Conservation (phyloP, 139 green algal genomes). For the Parachlorella kessleri region DNA sequence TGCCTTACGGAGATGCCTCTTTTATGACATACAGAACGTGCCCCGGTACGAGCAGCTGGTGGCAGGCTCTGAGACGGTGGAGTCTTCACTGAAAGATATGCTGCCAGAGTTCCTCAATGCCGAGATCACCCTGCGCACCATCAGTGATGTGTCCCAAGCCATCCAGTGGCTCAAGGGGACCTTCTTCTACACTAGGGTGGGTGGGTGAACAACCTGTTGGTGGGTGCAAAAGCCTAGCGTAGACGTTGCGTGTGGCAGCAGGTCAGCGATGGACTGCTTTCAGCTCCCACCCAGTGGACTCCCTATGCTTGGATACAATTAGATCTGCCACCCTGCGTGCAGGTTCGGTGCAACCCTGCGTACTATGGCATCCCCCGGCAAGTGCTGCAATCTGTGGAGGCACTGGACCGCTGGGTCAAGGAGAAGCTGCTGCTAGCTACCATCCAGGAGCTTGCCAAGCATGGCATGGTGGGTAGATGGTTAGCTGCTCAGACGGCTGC, state of each 20-base stretch:
- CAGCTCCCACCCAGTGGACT: too few relatives aligned
- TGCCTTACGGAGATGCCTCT: too few relatives aligned
- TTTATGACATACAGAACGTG: conserved; percentile 40
- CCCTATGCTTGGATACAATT: too few relatives aligned
- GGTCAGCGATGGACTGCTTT: too few relatives aligned
- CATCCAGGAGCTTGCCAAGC: conserved; percentile 54
- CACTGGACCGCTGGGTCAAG: conserved; percentile 52
- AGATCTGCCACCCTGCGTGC: too few relatives aligned
- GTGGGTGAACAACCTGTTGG: too few relatives aligned
- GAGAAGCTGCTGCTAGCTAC: conserved; percentile 59
- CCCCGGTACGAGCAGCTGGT: conserved; percentile 62
- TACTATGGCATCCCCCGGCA: conserved; percentile 43
- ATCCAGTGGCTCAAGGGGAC: conserved; percentile 81
- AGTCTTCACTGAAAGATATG: conserved; percentile 58
- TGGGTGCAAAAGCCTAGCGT: too few relatives aligned
- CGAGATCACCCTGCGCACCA: conserved; percentile 72
- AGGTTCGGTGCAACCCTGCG: conserved; percentile 50
- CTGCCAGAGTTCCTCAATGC: conserved; percentile 84
- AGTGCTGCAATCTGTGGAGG: neutral
- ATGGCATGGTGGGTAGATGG: conserved; percentile 59
- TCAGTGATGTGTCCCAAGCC: conserved; percentile 64
- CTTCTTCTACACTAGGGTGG: conserved; percentile 66
- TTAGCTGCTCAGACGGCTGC: too few relatives aligned
- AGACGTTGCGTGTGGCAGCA: too few relatives aligned
- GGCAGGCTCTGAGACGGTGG: conserved; percentile 57